A percentile compares a stretch with the other conserved stretches of the same genome.
phyloP scores from a whole-genome alignment of 129 eudicot genomes.

The Dittrichia graveolens region DNA sequence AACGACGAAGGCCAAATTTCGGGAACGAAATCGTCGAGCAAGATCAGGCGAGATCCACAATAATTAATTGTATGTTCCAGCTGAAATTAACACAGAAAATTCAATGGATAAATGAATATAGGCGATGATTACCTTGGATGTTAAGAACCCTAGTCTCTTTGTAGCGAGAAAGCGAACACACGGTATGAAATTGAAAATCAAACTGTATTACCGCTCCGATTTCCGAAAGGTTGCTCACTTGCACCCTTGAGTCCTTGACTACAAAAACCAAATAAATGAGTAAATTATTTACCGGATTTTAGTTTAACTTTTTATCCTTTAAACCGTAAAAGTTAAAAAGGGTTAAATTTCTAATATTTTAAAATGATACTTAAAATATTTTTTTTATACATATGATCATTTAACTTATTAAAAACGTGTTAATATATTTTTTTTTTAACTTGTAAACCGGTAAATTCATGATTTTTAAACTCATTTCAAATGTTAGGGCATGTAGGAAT shows the following conservation, averaged over 20 bases:
- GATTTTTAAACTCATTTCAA: too few species aligned
- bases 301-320: too few species aligned
- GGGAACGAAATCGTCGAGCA: neutral
- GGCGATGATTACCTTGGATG: constrained; percentile 23
- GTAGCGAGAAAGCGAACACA: constrained; percentile 3
- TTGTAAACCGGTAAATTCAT: too few species aligned
- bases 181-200: neutral
- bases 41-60: neutral
- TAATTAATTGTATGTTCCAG: neutral
- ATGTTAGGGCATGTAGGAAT: too few species aligned
- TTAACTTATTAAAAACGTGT: too few species aligned
- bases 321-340: too few species aligned
- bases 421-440: too few species aligned
- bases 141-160: constrained; percentile 21
- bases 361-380: too few species aligned
- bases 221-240: neutral
- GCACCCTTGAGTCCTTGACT: neutral
- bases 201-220: neutral
- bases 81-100: neutral
- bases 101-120: neutral
- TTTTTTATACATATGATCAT: too few species aligned
- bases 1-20: neutral
- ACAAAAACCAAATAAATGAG: neutral
- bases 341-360: too few species aligned
- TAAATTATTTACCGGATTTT: too few species aligned